phyloP scores from a whole-genome alignment of 495 filamentous ascomycete genomes.

The Parathielavia appendiculata region DNA sequence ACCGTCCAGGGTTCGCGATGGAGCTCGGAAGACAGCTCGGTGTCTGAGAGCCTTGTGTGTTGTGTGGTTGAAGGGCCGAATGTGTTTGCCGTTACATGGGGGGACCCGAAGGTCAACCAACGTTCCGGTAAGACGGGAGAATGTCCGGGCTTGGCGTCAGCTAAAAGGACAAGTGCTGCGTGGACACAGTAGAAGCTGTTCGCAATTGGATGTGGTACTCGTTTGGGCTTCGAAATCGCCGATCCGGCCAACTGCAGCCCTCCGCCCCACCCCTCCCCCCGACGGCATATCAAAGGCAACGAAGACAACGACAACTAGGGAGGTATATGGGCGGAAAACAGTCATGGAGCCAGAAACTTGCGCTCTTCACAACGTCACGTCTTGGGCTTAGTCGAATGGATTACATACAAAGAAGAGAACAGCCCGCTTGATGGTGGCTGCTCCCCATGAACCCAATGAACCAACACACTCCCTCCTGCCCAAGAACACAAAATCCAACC shows the following conservation, averaged over 20 bases:
- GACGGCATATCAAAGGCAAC: too few relatives aligned
- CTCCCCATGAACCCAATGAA: too few relatives aligned
- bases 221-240: not conserved
- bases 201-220: not conserved
- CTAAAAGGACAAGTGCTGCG: not conserved
- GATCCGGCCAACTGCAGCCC: too few relatives aligned
- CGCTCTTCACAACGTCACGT: not conserved
- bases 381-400: too few relatives aligned
- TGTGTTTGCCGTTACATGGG: conserved; percentile 4
- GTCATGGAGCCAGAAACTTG: too few relatives aligned
- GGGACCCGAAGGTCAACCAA: not conserved
- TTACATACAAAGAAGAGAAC: too few relatives aligned
- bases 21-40: not conserved
- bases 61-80: not conserved
- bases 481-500: conserved; percentile 1
- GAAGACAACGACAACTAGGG: too few relatives aligned
- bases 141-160: not conserved
- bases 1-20: not conserved
- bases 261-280: too few relatives aligned
- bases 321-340: too few relatives aligned
- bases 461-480: not conserved
- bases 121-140: not conserved
- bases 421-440: too few relatives aligned
- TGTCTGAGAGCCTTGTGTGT: not conserved
- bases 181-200: not conserved